Conservation (phyloP, 129 eudicot genomes). For the Saussurea involucrata region DNA sequence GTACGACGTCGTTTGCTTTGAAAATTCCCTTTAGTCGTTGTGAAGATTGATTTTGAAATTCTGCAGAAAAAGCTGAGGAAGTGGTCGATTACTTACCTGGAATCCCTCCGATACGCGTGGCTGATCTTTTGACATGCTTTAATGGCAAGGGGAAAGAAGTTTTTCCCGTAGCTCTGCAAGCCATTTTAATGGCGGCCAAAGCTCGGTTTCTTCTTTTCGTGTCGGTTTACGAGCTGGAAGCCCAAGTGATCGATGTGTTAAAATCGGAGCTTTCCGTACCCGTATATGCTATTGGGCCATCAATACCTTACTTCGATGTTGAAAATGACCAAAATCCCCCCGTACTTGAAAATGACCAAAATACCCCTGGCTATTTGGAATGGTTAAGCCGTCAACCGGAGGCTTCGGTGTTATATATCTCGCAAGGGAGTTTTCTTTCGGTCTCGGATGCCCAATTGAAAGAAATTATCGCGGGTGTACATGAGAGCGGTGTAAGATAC, state of each 20-base stretch:
- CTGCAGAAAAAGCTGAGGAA: conserved; percentile 42
- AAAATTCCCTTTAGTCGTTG: background rate
- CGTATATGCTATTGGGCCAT: conserved; percentile 53
- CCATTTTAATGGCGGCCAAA: conserved; percentile 26
- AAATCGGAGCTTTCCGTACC: conserved; percentile 32
- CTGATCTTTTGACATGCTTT: conserved; percentile 43
- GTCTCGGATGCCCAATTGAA: conserved; percentile 53
- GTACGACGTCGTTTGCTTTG: conserved; percentile 5
- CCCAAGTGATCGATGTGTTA: conserved; percentile 35
- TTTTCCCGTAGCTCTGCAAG: background rate
- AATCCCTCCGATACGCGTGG: conserved; percentile 41
- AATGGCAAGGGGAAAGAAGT: conserved; percentile 37
- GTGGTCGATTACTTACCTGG: conserved; percentile 55
- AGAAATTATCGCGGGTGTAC: conserved; percentile 48
- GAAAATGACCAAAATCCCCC: background rate
- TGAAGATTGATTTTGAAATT: background rate
- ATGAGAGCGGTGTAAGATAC: conserved; percentile 55
- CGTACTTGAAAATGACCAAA: conserved; percentile 14
- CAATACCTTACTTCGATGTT: conserved; percentile 42
- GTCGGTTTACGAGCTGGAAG: conserved; percentile 51
- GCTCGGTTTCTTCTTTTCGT: conserved; percentile 45
- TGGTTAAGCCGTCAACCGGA: conserved; percentile 52
- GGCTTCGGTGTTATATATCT: conserved; percentile 54
- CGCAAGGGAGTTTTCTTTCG: conserved; percentile 72
- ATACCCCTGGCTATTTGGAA: conserved; percentile 33